Evolutionary conservation across 2,329 filamentous ascomycete species (phyloP), one percentile per base, ranked within the genome.

Genomic region (Nothophoma quercina): DNA sequence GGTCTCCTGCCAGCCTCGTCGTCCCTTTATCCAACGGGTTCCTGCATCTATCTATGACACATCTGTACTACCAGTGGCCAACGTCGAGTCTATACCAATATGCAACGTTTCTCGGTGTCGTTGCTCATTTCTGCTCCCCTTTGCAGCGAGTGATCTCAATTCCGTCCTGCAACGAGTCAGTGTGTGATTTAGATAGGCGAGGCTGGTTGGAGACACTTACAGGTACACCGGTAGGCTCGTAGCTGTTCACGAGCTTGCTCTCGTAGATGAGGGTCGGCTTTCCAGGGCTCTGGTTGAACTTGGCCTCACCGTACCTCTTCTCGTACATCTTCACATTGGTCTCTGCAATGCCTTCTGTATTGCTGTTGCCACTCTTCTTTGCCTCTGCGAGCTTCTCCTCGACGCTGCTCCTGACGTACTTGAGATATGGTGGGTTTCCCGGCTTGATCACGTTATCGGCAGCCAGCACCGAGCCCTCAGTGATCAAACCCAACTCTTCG

Each of bases 361-460:
- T 75, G 16, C 71, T 73, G 44, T 62, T 68, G 41, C 68, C 64
- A 44, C 64, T 66, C 39, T 67, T 55, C 23, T 65, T 57, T 9
- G 58, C 59, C 21, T 65, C 77, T 38, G 76, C 72, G 41, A 77
- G 76, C 77, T 91, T 91, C 72, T 88, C 77, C 30, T 81, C 77
- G 2, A 88, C 83, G 23, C 78, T 84, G 58, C 83, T 85, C 48
- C 88, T 78, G 36, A 92, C 88, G 60, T 91, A 92, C 61, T 86
- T 83, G 38, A 89, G 73, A 64, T 90, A 90, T 1, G 83, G 83
- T 4, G 88, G 88, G 60, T 89, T 90, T 1, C 88, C 88, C 1
- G 88, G 88, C 65, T 84, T 85, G 64, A 90, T 84, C 44, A 90
- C 83, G 65, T 91, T 91, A 66, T 91, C 88, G 1, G 88, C 88